phyloP scores from a whole-genome alignment of 176 grass and related monocot genomes.

The Cocos nucifera region DNA sequence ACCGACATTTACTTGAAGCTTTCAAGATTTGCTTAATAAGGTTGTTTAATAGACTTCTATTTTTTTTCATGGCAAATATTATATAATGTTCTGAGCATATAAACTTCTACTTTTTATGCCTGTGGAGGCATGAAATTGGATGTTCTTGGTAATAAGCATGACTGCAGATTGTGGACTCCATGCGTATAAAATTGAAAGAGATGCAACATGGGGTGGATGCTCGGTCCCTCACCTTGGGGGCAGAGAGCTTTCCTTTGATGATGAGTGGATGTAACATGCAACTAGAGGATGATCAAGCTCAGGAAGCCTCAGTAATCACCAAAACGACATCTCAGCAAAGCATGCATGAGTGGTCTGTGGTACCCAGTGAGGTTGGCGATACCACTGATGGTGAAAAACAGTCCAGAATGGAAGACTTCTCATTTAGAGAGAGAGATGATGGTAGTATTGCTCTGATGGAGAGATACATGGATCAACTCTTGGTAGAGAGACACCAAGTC shows the following conservation, averaged over 20 bases:
- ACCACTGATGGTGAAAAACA: constrained; percentile 38
- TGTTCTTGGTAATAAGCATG: not conserved
- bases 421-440: constrained; percentile 27
- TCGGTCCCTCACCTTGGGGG: constrained; percentile 13
- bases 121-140: constrained; percentile 21
- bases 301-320: constrained; percentile 23
- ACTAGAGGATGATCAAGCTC: constrained; percentile 42
- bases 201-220: constrained; percentile 4
- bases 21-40: too few relatives aligned
- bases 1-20: too few relatives aligned
- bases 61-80: too few relatives aligned
- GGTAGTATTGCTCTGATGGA: constrained; percentile 65
- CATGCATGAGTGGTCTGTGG: constrained; percentile 91
- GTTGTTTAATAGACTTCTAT: too few relatives aligned
- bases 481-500: constrained; percentile 38
- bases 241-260: constrained; percentile 15
- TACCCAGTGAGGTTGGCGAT: constrained; percentile 62
- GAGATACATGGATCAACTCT: constrained; percentile 88
- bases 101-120: constrained; percentile 13
- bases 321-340: constrained; percentile 74
- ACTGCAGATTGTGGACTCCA: constrained; percentile 32
- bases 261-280: constrained; percentile 24
- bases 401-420: constrained; percentile 39
- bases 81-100: constrained; percentile 1
- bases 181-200: constrained; percentile 19